Conservation (phyloP, 768 basidiomycete genomes). For the Boletus sp. region DNA sequence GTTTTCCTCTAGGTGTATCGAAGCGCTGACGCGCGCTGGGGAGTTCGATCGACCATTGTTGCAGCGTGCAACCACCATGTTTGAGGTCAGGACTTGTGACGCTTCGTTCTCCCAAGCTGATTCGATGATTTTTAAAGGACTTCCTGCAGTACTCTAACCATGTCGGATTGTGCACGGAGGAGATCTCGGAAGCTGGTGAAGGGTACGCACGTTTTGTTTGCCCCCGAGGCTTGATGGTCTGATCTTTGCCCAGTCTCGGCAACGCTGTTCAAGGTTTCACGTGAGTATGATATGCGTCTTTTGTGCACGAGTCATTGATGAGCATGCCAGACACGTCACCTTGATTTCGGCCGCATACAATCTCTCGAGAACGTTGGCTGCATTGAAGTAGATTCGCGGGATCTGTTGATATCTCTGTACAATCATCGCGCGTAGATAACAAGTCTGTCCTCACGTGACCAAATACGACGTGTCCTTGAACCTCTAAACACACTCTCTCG, state of each 20-base stretch:
- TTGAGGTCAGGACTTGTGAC: conserved; percentile 59
- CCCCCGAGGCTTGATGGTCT: background rate
- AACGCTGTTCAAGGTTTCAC: conserved; percentile 92
- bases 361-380: conserved; percentile 58
- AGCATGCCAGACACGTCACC: conserved; percentile 63
- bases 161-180: conserved; percentile 82
- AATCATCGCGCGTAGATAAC: no score
- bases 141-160: conserved; percentile 85
- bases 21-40: conserved; percentile 87
- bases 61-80: conserved; percentile 75
- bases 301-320: background rate
- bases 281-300: conserved; percentile 41
- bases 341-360: conserved; percentile 85
- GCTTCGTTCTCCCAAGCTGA: background rate
- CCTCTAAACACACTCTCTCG: no score
- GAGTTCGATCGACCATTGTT: conserved; percentile 70
- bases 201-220: conserved; percentile 47
- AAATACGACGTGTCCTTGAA: conserved; percentile 12
- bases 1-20: conserved; percentile 61
- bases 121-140: conserved; percentile 42
- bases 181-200: conserved; percentile 83
- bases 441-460: conserved; percentile 11
- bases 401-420: background rate
- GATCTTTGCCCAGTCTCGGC: conserved; percentile 52
- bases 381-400: conserved; percentile 5